phyloP scores from a whole-genome alignment of 1,284 basidiomycete genomes.

The Melampsora americana region DNA sequence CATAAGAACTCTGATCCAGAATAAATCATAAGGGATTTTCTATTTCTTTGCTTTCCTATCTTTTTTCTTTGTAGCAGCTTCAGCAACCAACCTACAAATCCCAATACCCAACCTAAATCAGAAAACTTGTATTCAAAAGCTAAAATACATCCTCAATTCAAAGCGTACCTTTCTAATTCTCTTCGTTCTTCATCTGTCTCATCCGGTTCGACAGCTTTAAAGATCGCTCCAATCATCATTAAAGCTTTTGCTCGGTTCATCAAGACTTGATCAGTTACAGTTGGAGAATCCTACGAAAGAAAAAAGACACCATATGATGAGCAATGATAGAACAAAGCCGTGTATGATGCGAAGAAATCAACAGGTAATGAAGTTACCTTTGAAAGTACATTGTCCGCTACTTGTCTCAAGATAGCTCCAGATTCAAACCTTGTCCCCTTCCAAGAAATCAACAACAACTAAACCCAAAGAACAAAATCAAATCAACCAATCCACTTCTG shows the following conservation, averaged over 20 bases:
- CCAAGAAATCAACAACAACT: constrained; percentile 93
- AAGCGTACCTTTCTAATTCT: constrained; percentile 69
- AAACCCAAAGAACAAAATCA: constrained; percentile 6
- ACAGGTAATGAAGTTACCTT: constrained; percentile 18
- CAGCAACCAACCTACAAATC: constrained; percentile 54
- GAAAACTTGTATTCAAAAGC: background rate
- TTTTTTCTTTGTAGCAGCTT: constrained; percentile 56
- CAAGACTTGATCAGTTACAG: constrained; percentile 67
- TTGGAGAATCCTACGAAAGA: constrained; percentile 59
- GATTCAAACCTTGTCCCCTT: constrained; percentile 89
- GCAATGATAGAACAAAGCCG: background rate
- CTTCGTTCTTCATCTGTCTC: constrained; percentile 85
- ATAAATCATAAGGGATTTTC: no score
- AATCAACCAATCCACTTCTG: background rate
- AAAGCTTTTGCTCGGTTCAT: constrained; percentile 80
- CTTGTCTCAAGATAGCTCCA: constrained; percentile 50
- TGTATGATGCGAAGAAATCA: background rate
- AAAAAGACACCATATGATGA: background rate
- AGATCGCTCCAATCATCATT: constrained; percentile 75
- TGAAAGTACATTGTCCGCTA: constrained; percentile 38
- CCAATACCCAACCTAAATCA: background rate
- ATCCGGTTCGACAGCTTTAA: constrained; percentile 76
- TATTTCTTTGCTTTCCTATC: constrained; percentile 34
- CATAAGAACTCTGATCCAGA: no score
- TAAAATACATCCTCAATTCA: no score